Evolutionary conservation across 768 basidiomycete genomes (phyloP).

Genomic region (Cytidiella melzeri): DNA sequence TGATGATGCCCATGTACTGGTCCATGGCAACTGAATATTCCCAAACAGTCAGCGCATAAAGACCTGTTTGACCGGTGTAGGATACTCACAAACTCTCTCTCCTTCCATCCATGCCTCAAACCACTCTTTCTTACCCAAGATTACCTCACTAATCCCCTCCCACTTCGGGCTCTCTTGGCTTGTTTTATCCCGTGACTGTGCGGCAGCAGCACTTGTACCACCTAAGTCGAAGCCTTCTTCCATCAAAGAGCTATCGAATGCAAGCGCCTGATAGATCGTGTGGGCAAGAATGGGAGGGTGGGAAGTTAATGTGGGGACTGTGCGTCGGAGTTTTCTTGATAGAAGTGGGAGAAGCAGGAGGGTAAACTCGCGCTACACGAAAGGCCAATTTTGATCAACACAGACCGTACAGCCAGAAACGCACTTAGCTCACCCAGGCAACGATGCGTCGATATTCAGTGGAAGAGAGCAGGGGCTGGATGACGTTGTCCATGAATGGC

Average conservation of each 20-base stretch:
- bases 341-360: conserved; percentile 72
- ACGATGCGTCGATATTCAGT: conserved; percentile 59
- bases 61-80: too few relatives aligned
- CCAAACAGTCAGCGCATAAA: neutral
- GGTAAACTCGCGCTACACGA: conserved; percentile 73
- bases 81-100: conserved; percentile 75
- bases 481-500: conserved; percentile 65
- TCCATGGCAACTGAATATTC: conserved; percentile 66
- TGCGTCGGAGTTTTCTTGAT: conserved; percentile 65
- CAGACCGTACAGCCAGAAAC: neutral
- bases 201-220: conserved; percentile 39
- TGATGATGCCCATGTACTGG: conserved; percentile 82
- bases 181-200: conserved; percentile 15
- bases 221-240: conserved; percentile 67
- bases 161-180: conserved; percentile 36
- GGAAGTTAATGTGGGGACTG: conserved; percentile 65
- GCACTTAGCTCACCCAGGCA: conserved; percentile 56
- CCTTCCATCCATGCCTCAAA: conserved; percentile 87
- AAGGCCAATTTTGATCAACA: conserved; percentile 5
- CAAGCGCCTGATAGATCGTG: conserved; percentile 87
- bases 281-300: conserved; percentile 88
- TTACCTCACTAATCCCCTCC: conserved; percentile 76
- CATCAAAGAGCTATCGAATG: conserved; percentile 75
- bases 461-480: conserved; percentile 65
- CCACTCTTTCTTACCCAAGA: conserved; percentile 83